These are phyloP conservation scores for Chionographis japonica DNA, from an alignment of 106 monocot genomes.

Conservation along the genomic window DNA sequence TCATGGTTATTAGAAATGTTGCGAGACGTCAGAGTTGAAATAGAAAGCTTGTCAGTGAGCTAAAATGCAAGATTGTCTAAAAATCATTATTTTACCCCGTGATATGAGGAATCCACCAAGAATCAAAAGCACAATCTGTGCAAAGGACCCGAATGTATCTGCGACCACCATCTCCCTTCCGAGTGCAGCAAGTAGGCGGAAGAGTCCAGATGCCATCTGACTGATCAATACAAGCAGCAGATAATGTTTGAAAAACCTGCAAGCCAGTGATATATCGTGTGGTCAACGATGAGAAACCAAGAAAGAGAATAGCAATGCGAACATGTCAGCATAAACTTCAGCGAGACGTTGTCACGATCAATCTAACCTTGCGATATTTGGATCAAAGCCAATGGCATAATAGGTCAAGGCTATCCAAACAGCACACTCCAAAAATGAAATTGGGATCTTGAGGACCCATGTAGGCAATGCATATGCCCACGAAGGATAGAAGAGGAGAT, in stretches of 20 bases:
- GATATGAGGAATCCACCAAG: slow-evolving; percentile 70
- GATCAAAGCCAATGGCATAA: slow-evolving; percentile 73
- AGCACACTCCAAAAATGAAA: slow-evolving; percentile 40
- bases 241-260: slow-evolving; percentile 68
- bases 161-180: slow-evolving; percentile 66
- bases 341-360: neutral
- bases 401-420: slow-evolving; percentile 52
- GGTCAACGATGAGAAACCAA: too few relatives aligned
- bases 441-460: slow-evolving; percentile 71
- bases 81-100: slow-evolving; percentile 27
- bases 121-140: slow-evolving; percentile 41
- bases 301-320: too few relatives aligned
- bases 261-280: neutral
- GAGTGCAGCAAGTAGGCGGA: slow-evolving; percentile 45
- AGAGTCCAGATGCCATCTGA: slow-evolving; percentile 61
- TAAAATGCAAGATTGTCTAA: too few relatives aligned
- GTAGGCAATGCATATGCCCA: slow-evolving; percentile 73
- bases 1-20: neutral
- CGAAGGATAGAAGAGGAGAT: slow-evolving; percentile 65
- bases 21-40: too few relatives aligned
- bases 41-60: too few relatives aligned
- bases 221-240: slow-evolving; percentile 35
- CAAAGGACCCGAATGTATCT: slow-evolving; percentile 64
- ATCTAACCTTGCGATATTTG: slow-evolving; percentile 39
- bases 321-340: slow-evolving; percentile 1